Base-by-base conservation (phyloP, 352 stramenopile genomes). In the Globisporangium yorkense region DNA sequence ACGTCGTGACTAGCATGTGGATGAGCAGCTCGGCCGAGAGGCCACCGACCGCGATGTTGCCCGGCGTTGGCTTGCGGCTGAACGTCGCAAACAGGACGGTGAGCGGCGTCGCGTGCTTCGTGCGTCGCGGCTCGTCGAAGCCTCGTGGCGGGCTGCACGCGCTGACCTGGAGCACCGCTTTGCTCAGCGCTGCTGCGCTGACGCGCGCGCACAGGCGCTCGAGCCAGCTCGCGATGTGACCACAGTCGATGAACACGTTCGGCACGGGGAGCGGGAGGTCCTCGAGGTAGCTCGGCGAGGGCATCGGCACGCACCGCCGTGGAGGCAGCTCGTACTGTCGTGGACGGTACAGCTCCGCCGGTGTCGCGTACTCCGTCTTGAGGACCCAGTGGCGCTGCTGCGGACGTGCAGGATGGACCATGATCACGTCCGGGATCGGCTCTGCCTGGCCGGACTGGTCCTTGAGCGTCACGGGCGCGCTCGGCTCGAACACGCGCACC, bases 71-170 rank as follows among this genome's bases (percentile, higher is more conserved):
- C 54, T 97, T 97, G 2, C 87, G 74, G 2, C 71, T 70, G 62
- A 98, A 96, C 5, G 86, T 97, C 4, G 89, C 92, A 60, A 97
- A 98, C 33, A 97, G 77, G 20, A 97, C 78, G 0, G 88, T 90
- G 39, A 87, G 68, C 7, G 93, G 80, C 3, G 70, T 76, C 21
- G 82, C 80, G 48, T 92, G 72, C 60, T 97, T 96, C 3, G 88
- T 96, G 10, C 84, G 72, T 15, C 76, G 70, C 24, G 81, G 68
- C 8, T 87, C 66, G 1, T 74, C 87, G 12, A 74, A 74, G 8
- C 77, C 83, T 3, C 53, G 61, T 1, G 79, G 77, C 33, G 80
- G 80, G 45, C 67, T 90, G 48, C 80, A 91, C n/a, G 80, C 80
- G 43, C 64, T 71, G 20, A 93, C 82, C 59, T 91, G 80, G 20